Evolutionary conservation across 805 yeast genomes (phyloP), one percentile per base, ranked within the genome.

Genomic region (Myxozyma vanderwaltii): DNA sequence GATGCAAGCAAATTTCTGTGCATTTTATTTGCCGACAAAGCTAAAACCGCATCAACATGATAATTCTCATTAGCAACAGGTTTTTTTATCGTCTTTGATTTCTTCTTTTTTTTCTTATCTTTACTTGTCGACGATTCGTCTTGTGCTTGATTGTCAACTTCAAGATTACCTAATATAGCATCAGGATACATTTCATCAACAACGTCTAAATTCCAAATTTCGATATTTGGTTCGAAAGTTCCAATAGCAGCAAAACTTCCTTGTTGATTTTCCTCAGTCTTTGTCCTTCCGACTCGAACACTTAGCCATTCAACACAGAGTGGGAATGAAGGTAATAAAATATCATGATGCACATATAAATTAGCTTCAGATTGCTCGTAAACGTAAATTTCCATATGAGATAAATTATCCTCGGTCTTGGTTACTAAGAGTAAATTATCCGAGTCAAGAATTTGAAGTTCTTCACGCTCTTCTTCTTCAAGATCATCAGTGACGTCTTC

Each of bases 211-310:
- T 94, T 91, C 98, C 98, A 94, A 62, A 94, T 82, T 76, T 94
- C 99, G 74, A 94, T 92, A 71, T 88, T 95, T 41, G 99, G 99
- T 68, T 92, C 98, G 72, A 94, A 92, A 1, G 98, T 89, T 71
- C 98, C 98, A 65, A 94, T 79, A 13, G 99, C 99, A 1, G 96
- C 98, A 74, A 89, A 91, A 74, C 91, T 94, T 10, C 96, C 97
- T 31, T 84, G 75, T 61, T 83, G 81, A 33, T 74, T 74, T 43
- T 76, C 77, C 13, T 79, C 81, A 6, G 69, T 63, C 29, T 57
- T 54, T 7, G 62, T 46, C 15, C 63, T 59, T 13, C 76, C 76
- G 33, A 95, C 92, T 62, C 78, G 80, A 72, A 81, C 88, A 73
- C 89, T 88, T 63, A 94, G 73, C 98, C 98, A 92, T 74, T 94